Base-by-base conservation (phyloP, 768 basidiomycete genomes). In the Dioszegia aurantiaca region DNA sequence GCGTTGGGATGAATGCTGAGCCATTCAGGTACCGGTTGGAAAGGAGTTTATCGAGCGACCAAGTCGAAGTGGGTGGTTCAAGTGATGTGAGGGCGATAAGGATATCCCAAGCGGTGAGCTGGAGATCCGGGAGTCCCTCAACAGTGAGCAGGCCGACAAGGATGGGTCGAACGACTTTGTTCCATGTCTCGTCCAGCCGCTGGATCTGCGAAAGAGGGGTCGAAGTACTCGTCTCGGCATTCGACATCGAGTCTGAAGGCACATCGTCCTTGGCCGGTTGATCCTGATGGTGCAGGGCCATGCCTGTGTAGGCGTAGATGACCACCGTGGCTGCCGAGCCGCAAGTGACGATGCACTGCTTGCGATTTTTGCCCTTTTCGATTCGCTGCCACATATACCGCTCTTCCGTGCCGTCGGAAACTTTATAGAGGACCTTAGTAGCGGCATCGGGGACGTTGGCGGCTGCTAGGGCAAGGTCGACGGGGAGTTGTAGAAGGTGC, bases 151-250 rank as follows among this genome's bases (percentile, higher is more conserved):
- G 81, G 19, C 80, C 80, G 59, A 71, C 80, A 24, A 89, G 71
- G 70, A 89, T 85, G 8, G 84, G 82, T 30, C 80, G 79, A 21
- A 88, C 76, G 44, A 86, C 82, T 21, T 82, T 61, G n/a, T 72
- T 67, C 47, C 65, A 63, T 17, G 59, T 59, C 48, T 67, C 55
- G 39, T 68, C 67, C 11, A 64, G 61, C 16, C 61, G 55, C 11
- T 61, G 55, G 12, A 70, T n/a, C 31, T 24, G 47, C 1, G 31
- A 28, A 40, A 65, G 65, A 27, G n/a, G n/a, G n/a, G n/a, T n/a
- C n/a, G 63, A 63, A 16, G 41, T n/a, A 16, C 54, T 28, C 19
- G 53, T 12, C 17, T 64, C 64, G 2, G 57, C 57, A 0, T 59
- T 39, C 0, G 63, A 43, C 37, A 41, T 37, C 24, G 58, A 63